Base-by-base conservation (phyloP, 768 basidiomycete species). In the Myochromella boudieri region DNA sequence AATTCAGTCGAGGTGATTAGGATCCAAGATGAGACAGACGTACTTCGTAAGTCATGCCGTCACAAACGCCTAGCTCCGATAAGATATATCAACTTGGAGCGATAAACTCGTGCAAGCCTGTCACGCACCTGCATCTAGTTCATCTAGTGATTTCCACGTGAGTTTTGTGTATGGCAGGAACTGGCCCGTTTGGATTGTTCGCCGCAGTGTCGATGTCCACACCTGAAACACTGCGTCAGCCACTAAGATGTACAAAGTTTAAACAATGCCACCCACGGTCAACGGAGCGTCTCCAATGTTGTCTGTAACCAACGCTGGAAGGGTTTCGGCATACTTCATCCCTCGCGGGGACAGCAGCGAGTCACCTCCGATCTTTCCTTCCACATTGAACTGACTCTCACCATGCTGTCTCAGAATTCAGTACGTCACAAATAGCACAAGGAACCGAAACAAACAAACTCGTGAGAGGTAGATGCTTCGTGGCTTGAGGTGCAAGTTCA, bases 81-180 rank as follows among this genome's bases (percentile, higher is more conserved):
- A 3, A 42, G 21, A 32, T 12, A 21, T 1, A 14, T 34, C 28
- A 14, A 15, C 14, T 27, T n/a, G 31, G 32, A 26, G 26, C 21
- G 12, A 27, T 11, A 20, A 32, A 4, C 1, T 18, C 14, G 25
- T n/a, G 17, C 25, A 9, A 12, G 6, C n/a, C 12, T 5, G 17
- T 15, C n/a, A 43, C 65, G n/a, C 48, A 69, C 72, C 97, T 6
- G 97, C 97, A 64, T 99, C 97, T 20, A 99, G 76, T 67, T 99
- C 97, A 59, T 99, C 97, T 42, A 99, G 70, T 1, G 92, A 93
- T 65, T 99, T 99, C 97, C 97, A 99, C 3, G 95, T 97, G 53
- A 98, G 71, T 58, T 98, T 97, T 37, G 85, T 76, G 61, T 92
- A 97, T 1, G 87, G 84, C 14, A 99, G 74, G 52, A 78, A 56